phyloP scores from a whole-genome alignment of 768 basidiomycete species.

The Suillus clintonianus region DNA sequence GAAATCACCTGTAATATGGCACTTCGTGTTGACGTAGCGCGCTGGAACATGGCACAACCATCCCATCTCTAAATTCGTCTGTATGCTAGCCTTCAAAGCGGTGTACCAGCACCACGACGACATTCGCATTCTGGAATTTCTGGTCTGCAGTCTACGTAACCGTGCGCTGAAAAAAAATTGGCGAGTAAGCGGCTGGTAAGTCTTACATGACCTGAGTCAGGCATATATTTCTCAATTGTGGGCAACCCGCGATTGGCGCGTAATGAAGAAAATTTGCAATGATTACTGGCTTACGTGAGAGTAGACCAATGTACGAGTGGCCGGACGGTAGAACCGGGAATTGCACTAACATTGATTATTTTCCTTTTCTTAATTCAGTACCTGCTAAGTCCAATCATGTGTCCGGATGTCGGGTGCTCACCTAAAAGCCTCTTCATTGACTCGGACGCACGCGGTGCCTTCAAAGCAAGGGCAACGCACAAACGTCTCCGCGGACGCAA shows the following conservation, averaged over 20 bases:
- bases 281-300: background rate
- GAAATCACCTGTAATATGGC: constrained; percentile 11
- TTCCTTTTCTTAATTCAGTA: background rate
- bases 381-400: background rate
- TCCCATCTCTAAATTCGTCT: background rate
- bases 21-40: constrained; percentile 1
- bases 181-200: background rate
- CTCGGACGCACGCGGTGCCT: too few relatives aligned
- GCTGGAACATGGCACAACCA: background rate
- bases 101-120: background rate
- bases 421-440: background rate
- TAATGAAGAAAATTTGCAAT: constrained; percentile 19
- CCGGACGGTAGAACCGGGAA: background rate
- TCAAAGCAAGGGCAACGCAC: background rate
- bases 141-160: constrained; percentile 5
- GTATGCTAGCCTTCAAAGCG: background rate
- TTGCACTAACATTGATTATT: background rate
- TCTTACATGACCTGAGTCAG: background rate
- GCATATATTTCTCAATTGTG: constrained; percentile 8
- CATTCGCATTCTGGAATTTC: too few relatives aligned
- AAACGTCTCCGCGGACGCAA: background rate
- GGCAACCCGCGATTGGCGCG: constrained; percentile 10
- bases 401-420: background rate
- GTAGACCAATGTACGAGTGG: background rate
- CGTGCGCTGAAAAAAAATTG: constrained; percentile 7